These are phyloP conservation scores for Bretschneidera sinensis DNA, from an alignment of 345 rosid genomes.

Conservation along the genomic window DNA sequence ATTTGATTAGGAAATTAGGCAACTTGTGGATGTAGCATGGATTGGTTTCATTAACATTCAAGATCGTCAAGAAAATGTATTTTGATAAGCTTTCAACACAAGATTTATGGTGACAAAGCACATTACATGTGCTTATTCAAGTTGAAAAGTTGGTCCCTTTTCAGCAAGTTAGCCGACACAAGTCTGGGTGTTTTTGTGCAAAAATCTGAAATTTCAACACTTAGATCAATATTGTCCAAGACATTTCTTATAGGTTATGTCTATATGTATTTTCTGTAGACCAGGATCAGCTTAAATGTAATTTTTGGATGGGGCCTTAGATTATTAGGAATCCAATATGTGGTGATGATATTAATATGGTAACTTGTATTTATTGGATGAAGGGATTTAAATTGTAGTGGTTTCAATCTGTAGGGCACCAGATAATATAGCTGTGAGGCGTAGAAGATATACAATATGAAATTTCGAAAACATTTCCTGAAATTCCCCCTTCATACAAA, in stretches of 20 bases:
- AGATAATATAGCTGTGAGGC: slow-evolving; percentile 4
- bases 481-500: neutral
- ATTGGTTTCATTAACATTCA: slow-evolving; percentile 7
- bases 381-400: neutral
- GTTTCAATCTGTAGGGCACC: neutral
- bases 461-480: slow-evolving; percentile 1
- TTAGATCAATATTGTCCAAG: neutral
- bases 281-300: slow-evolving; percentile 6
- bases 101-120: slow-evolving; percentile 6
- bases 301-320: neutral
- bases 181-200: slow-evolving; percentile 1
- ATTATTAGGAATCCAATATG: neutral
- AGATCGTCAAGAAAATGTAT: neutral
- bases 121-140: slow-evolving; percentile 3
- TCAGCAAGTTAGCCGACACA: neutral
- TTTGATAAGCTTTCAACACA: neutral
- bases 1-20: neutral
- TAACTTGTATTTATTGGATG: neutral
- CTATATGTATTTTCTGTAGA: slow-evolving; percentile 2
- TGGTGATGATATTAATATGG: neutral
- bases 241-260: neutral
- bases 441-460: slow-evolving; percentile 1
- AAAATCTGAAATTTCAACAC: slow-evolving; percentile 3
- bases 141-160: slow-evolving; percentile 3
- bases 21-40: neutral